Conservation (phyloP, 192 early-diverging fungal genomes). For the Backusella australiensis region DNA sequence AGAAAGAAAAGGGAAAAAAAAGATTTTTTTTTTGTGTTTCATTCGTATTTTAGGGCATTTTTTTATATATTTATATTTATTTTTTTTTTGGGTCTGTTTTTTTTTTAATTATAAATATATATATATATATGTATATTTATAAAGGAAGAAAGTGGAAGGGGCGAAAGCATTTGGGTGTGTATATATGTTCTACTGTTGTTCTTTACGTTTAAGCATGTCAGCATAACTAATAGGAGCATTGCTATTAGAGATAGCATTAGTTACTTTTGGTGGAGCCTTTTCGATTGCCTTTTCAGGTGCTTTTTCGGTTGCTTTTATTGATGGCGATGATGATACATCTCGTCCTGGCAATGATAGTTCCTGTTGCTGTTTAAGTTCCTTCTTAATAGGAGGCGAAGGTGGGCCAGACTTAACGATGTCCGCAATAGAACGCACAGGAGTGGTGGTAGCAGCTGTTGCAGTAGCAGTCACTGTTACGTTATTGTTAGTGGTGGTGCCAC, state of each 20-base stretch:
- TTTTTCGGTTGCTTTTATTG: neutral
- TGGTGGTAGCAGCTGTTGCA: neutral
- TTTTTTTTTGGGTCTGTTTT: neutral
- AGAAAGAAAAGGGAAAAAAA: neutral
- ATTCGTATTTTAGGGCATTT: neutral
- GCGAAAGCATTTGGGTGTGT: neutral
- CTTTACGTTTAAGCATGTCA: conserved; percentile 20
- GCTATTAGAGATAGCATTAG: neutral
- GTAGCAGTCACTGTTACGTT: neutral
- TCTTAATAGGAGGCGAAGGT: neutral
- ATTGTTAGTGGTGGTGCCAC: neutral
- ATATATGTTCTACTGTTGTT: neutral
- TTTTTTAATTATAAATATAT: neutral
- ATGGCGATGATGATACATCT: neutral
- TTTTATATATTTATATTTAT: neutral
- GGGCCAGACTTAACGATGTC: conserved; percentile 1
- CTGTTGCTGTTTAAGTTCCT: neutral
- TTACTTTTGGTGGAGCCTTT: neutral
- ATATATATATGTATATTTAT: neutral
- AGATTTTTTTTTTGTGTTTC: neutral
- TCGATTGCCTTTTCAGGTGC: neutral
- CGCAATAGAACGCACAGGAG: neutral
- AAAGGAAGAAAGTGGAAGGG: neutral
- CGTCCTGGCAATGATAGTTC: neutral
- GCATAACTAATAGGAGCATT: conserved; percentile 21